These are phyloP conservation scores for Rhodofomes roseus DNA, from an alignment of 1,284 basidiomycete genomes.

Conservation along the genomic window DNA sequence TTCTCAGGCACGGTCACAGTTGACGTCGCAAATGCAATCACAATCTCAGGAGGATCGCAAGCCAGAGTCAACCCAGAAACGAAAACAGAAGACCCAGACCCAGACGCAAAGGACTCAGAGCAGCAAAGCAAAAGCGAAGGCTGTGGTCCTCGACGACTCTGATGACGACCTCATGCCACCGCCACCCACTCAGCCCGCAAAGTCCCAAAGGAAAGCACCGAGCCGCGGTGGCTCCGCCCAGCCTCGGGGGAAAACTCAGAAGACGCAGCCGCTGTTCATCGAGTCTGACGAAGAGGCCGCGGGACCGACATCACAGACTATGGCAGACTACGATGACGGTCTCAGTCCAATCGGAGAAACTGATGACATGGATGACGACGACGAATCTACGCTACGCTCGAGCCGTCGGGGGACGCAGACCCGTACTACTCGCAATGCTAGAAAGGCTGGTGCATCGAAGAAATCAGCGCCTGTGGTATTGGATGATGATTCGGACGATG, in stretches of 20 bases:
- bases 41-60: not conserved
- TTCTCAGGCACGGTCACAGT: slow-evolving; percentile 18
- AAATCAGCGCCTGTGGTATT: slow-evolving; percentile 37
- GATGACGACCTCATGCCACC: slow-evolving; percentile 25
- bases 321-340: slow-evolving; percentile 1
- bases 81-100: slow-evolving; percentile 1
- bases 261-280: slow-evolving; percentile 24
- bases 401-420: slow-evolving; percentile 9
- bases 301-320: slow-evolving; percentile 2
- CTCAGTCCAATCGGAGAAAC: slow-evolving; percentile 3
- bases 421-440: slow-evolving; percentile 1
- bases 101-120: slow-evolving; percentile 10
- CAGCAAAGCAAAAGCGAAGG: slow-evolving; percentile 4
- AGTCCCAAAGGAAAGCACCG: slow-evolving; percentile 1
- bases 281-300: slow-evolving; percentile 18
- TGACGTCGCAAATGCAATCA: slow-evolving; percentile 13
- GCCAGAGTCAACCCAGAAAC: slow-evolving; percentile 1
- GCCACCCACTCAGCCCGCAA: slow-evolving; percentile 1
- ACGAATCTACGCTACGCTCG: slow-evolving; percentile 10
- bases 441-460: slow-evolving; percentile 6
- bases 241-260: slow-evolving; percentile 8
- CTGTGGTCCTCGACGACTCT: slow-evolving; percentile 24
- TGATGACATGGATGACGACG: slow-evolving; percentile 8
- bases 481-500: slow-evolving; percentile 71
- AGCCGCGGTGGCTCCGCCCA: slow-evolving; percentile 5